Evolutionary conservation across 306 rosid genomes (phyloP).

Genomic region (Prunus dulcis): DNA sequence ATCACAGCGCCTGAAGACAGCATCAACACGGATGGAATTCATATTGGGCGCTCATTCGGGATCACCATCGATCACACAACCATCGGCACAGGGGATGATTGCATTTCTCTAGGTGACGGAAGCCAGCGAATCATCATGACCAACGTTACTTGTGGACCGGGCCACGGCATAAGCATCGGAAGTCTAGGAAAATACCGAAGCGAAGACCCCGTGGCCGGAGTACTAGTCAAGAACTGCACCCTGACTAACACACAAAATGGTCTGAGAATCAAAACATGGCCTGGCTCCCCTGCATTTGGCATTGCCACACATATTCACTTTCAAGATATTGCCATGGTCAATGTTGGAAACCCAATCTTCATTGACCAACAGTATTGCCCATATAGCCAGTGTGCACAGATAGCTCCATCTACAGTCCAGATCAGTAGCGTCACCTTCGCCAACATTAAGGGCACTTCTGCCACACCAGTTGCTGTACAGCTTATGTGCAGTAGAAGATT

Average conservation of each 20-base stretch:
- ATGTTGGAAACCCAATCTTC: slow-evolving; percentile 35
- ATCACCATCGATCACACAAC: slow-evolving; percentile 26
- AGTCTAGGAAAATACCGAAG: slow-evolving; percentile 32
- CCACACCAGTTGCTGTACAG: not conserved
- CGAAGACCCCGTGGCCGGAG: slow-evolving; percentile 24
- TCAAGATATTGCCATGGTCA: slow-evolving; percentile 35
- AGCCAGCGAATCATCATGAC: slow-evolving; percentile 13
- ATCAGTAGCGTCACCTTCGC: not conserved
- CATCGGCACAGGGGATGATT: slow-evolving; percentile 49
- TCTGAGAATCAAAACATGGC: slow-evolving; percentile 52
- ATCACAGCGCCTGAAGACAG: slow-evolving; percentile 32
- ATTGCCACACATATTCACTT: slow-evolving; percentile 26
- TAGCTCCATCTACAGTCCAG: not conserved
- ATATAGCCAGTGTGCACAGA: slow-evolving; percentile 17
- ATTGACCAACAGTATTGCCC: slow-evolving; percentile 62
- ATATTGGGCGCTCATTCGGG: slow-evolving; percentile 38
- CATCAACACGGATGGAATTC: slow-evolving; percentile 48
- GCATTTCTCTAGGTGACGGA: slow-evolving; percentile 51
- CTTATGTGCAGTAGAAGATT: not conserved
- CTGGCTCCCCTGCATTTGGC: not conserved
- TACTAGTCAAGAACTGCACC: slow-evolving; percentile 32
- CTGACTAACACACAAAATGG: slow-evolving; percentile 30
- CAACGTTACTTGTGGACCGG: slow-evolving; percentile 40
- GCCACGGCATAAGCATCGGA: slow-evolving; percentile 45
- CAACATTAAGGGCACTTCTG: not conserved